phyloP scores from a whole-genome alignment of 2,329 filamentous ascomycete genomes.

The Nothopassalora personata region DNA sequence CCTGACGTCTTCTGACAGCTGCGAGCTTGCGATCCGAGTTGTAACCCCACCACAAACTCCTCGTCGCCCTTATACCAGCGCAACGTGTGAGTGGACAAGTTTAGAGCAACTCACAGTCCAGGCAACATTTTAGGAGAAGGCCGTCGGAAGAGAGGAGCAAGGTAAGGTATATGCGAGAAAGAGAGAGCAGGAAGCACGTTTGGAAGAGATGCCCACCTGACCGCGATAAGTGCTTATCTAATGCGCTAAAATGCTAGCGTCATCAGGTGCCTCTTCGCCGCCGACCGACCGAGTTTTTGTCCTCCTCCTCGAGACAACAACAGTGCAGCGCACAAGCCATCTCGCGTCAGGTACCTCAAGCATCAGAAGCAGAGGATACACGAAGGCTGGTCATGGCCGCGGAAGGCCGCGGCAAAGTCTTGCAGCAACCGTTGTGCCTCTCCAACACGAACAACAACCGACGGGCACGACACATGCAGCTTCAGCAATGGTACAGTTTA shows the following conservation, averaged over 20 bases:
- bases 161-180: background rate
- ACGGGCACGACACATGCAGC: background rate
- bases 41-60: background rate
- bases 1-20: conserved; percentile 3
- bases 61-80: background rate
- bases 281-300: too few species aligned
- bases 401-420: too few species aligned
- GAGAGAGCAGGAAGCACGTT: background rate
- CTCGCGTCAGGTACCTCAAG: too few species aligned
- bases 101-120: background rate
- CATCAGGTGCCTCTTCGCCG: background rate
- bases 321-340: too few species aligned
- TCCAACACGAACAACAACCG: too few species aligned
- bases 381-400: too few species aligned
- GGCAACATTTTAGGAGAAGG: background rate
- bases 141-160: background rate
- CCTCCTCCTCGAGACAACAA: too few species aligned
- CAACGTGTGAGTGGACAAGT: background rate
- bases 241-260: background rate
- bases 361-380: too few species aligned
- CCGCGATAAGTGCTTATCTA: background rate
- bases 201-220: background rate
- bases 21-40: background rate
- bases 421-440: too few species aligned
- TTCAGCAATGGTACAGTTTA: background rate